These are phyloP conservation scores for Tylopilus sp. DNA, from an alignment of 768 basidiomycete genomes.

Conservation along the genomic window DNA sequence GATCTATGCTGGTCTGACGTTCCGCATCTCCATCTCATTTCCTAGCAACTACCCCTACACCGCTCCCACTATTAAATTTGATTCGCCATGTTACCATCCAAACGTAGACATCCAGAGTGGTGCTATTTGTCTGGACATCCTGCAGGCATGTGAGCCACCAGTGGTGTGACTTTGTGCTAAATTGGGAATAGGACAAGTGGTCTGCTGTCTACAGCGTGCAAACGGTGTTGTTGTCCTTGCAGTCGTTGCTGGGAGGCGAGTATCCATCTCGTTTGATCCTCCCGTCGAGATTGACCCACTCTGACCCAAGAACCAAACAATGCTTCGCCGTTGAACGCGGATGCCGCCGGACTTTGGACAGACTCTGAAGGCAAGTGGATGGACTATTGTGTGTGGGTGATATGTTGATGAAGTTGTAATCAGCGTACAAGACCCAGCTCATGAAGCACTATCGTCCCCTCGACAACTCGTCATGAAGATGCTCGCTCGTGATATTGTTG, in stretches of 20 bases:
- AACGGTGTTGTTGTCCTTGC: slow-evolving; percentile 83
- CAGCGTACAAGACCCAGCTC: slow-evolving; percentile 71
- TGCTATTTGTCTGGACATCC: slow-evolving; percentile 82
- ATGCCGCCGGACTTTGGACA: slow-evolving; percentile 81
- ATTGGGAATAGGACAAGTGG: slow-evolving; percentile 72
- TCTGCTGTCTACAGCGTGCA: slow-evolving; percentile 91
- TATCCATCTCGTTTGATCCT: slow-evolving; percentile 2
- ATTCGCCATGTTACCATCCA: slow-evolving; percentile 87
- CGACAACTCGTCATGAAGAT: slow-evolving; percentile 34
- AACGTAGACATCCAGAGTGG: slow-evolving; percentile 80
- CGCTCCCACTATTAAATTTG: slow-evolving; percentile 82
- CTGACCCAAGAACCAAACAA: slow-evolving; percentile 78
- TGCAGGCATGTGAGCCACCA: slow-evolving; percentile 53
- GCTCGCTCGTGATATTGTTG: not conserved
- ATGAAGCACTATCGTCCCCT: slow-evolving; percentile 68
- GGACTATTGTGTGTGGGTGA: not conserved
- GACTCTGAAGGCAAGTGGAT: slow-evolving; percentile 53
- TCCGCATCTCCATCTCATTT: slow-evolving; percentile 82
- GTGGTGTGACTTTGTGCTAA: slow-evolving; percentile 1
- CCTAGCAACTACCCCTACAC: slow-evolving; percentile 88
- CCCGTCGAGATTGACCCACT: not conserved
- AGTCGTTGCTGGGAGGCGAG: slow-evolving; percentile 83
- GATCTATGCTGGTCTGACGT: slow-evolving; percentile 78
- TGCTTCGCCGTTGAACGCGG: slow-evolving; percentile 83
- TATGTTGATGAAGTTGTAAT: not conserved